These are phyloP conservation scores for Periglandula ipomoeae DNA, from an alignment of 2,329 filamentous ascomycete species.

Conservation along the genomic window DNA sequence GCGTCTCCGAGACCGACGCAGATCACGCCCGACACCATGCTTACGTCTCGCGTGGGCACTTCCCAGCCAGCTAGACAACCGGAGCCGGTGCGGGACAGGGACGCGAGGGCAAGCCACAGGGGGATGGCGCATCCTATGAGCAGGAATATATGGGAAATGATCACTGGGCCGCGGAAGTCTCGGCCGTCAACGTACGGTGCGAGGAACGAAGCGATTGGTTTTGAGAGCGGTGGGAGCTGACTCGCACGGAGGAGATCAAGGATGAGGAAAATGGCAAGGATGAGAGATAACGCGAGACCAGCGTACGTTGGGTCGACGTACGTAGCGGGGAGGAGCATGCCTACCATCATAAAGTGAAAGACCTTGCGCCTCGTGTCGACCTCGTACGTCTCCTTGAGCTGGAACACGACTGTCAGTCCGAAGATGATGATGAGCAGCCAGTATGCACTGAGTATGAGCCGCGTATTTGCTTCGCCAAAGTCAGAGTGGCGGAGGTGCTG, in stretches of 20 bases:
- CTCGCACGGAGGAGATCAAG: conserved; percentile 84
- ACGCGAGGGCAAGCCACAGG: conserved; percentile 78
- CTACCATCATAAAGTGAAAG: conserved; percentile 97
- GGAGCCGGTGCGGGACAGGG: conserved; percentile 47
- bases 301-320: conserved; percentile 82
- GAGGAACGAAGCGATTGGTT: conserved; percentile 76
- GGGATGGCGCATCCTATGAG: conserved; percentile 92
- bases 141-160: conserved; percentile 92
- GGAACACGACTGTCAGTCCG: conserved; percentile 67
- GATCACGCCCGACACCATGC: conserved; percentile 85
- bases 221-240: conserved; percentile 82
- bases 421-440: conserved; percentile 59
- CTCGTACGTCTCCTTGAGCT: conserved; percentile 67
- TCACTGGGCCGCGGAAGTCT: conserved; percentile 86
- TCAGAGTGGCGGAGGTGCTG: conserved; percentile 54
- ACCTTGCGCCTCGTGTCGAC: conserved; percentile 95
- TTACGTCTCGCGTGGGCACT: conserved; percentile 61
- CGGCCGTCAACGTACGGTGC: conserved; percentile 91
- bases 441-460: conserved; percentile 68
- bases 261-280: conserved; percentile 76
- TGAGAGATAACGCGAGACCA: conserved; percentile 67
- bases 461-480: conserved; percentile 69
- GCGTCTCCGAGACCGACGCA: conserved; percentile 95
- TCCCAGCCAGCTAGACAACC: conserved; percentile 65
- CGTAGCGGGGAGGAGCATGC: conserved; percentile 82